These are phyloP conservation scores for Juglanconis juglandina DNA, from an alignment of 2,329 filamentous ascomycete species.

Conservation along the genomic window DNA sequence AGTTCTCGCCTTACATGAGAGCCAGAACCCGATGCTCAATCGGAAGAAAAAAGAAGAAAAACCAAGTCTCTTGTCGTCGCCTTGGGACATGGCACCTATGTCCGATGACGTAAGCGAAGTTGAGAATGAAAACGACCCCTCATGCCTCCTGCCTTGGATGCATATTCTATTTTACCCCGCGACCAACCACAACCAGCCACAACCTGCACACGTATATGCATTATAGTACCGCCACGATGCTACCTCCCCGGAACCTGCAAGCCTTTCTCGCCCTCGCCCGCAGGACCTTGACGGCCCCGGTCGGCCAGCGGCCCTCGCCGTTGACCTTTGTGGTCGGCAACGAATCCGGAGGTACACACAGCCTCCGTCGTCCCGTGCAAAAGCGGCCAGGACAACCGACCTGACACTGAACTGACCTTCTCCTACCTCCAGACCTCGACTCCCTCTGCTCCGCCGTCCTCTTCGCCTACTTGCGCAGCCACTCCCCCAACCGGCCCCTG, in stretches of 20 bases:
- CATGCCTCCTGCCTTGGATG: too few relatives aligned
- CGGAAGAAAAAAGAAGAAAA: too few relatives aligned
- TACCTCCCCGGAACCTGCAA: constrained; percentile 32
- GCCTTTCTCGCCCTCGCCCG: constrained; percentile 51
- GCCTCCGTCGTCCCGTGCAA: neutral
- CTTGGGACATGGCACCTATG: too few relatives aligned
- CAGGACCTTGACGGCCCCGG: constrained; percentile 41
- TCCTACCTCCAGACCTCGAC: constrained; percentile 61
- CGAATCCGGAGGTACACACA: constrained; percentile 58
- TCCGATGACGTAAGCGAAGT: too few relatives aligned
- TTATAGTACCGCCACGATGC: constrained; percentile 5
- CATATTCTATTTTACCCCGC: neutral
- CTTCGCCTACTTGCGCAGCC: constrained; percentile 69
- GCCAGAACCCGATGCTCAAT: too few relatives aligned
- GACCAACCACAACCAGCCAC: neutral
- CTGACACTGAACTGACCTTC: neutral
- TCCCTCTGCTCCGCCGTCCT: constrained; percentile 73
- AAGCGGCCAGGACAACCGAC: neutral
- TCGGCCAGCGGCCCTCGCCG: constrained; percentile 42
- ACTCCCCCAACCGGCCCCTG: constrained; percentile 46
- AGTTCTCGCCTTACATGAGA: too few relatives aligned
- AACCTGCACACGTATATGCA: neutral
- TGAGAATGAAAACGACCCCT: too few relatives aligned
- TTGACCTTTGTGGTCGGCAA: constrained; percentile 65
- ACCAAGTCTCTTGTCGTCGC: too few relatives aligned